These are phyloP conservation scores for Trichocladium antarcticum DNA, from an alignment of 495 filamentous ascomycete species.

Conservation along the genomic window DNA sequence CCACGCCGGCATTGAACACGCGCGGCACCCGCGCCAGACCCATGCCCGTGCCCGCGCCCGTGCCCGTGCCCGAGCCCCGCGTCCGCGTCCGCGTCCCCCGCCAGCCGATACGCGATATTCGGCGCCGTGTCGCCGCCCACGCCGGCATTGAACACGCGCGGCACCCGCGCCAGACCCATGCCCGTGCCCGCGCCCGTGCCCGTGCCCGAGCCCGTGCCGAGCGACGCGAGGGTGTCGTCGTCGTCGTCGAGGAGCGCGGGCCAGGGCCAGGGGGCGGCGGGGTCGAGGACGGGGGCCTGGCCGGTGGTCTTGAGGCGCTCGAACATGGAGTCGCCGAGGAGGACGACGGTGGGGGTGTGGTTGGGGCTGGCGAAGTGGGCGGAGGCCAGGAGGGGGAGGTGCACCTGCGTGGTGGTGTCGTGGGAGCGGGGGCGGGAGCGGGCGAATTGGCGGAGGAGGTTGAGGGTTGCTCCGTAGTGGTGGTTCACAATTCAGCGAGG, in stretches of 20 bases:
- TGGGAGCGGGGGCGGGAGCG: slow-evolving; percentile 16
- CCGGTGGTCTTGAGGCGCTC: slow-evolving; percentile 25
- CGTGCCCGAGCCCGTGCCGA: too few relatives aligned
- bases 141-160: slow-evolving; percentile 11
- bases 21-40: too few relatives aligned
- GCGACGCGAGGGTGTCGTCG: not conserved
- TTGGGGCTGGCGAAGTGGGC: not conserved
- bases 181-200: not conserved
- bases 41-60: too few relatives aligned
- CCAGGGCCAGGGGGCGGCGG: slow-evolving; percentile 15
- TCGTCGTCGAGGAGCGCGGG: not conserved
- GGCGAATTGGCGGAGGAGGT: too few relatives aligned
- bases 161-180: too few relatives aligned
- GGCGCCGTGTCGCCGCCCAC: slow-evolving; percentile 26
- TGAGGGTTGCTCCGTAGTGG: too few relatives aligned
- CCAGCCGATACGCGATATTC: slow-evolving; percentile 27
- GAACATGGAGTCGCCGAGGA: slow-evolving; percentile 26
- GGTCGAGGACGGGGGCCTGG: slow-evolving; percentile 10
- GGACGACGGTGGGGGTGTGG: slow-evolving; percentile 9
- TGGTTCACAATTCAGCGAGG: too few relatives aligned
- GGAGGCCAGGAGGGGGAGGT: slow-evolving; percentile 12
- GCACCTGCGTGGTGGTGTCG: slow-evolving; percentile 11
- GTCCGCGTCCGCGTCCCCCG: slow-evolving; percentile 12
- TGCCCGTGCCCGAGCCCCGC: too few relatives aligned
- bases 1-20: slow-evolving; percentile 20